These are phyloP conservation scores for Fragaria iinumae DNA, from an alignment of 306 rosid species.

Conservation along the genomic window DNA sequence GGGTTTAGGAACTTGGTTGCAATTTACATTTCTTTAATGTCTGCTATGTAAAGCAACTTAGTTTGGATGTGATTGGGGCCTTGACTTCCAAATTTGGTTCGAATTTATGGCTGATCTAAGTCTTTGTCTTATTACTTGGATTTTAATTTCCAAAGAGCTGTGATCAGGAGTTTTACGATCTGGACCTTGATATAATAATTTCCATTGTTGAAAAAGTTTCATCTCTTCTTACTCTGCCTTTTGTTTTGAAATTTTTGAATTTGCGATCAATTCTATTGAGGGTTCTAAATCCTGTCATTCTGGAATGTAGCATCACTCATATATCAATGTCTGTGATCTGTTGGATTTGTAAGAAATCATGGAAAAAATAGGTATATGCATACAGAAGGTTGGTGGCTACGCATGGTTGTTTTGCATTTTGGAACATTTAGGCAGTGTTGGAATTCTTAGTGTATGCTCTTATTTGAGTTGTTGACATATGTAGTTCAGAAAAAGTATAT, in stretches of 20 bases:
- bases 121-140: conserved; percentile 1
- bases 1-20: conserved; percentile 20
- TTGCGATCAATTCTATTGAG: not conserved
- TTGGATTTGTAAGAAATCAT: not conserved
- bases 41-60: conserved; percentile 5
- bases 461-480: not conserved
- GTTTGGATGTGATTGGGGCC: conserved; percentile 19
- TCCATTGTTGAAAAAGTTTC: not conserved
- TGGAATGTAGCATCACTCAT: not conserved
- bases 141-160: conserved; percentile 7
- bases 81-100: conserved; percentile 20
- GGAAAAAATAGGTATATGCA: not conserved
- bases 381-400: not conserved
- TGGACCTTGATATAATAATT: not conserved
- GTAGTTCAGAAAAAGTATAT: not conserved
- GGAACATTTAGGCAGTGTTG: not conserved
- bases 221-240: not conserved
- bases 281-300: not conserved
- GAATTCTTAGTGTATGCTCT: not conserved
- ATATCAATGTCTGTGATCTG: not conserved
- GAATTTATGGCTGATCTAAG: conserved; percentile 15
- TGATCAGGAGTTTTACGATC: conserved; percentile 20
- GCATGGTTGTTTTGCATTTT: not conserved
- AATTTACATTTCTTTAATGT: not conserved
- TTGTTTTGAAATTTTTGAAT: not conserved